A percentile compares a stretch with the other conserved stretches of the same genome.
phyloP scores from a whole-genome alignment of 306 rosid species.

The Rosa persica region DNA sequence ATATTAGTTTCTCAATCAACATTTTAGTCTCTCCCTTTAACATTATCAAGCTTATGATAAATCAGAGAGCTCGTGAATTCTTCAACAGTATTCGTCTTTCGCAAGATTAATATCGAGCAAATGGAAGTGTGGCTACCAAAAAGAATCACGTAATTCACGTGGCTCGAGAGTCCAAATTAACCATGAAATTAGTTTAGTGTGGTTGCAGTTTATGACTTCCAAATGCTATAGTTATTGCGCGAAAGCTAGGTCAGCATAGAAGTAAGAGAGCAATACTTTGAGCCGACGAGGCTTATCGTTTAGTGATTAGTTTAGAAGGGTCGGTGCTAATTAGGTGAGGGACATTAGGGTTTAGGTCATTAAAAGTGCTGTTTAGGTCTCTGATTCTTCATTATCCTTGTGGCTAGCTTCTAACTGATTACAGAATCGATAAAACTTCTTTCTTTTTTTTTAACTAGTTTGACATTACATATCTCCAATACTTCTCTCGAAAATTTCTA shows the following conservation, averaged over 20 bases:
- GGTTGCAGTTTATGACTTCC: background rate
- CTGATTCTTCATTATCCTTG: background rate
- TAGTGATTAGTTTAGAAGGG: background rate
- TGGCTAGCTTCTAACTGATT: background rate
- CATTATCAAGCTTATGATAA: background rate
- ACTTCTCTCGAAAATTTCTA: background rate
- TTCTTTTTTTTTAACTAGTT: no score
- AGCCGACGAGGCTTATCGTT: background rate
- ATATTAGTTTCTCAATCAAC: background rate
- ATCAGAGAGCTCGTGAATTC: background rate
- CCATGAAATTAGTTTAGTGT: background rate
- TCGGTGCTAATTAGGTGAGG: background rate
- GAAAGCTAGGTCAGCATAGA: background rate
- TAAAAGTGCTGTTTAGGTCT: background rate
- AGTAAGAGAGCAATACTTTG: background rate
- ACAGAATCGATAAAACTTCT: background rate
- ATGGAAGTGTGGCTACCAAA: background rate
- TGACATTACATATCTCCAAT: background rate
- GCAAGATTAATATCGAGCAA: no score
- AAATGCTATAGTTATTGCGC: background rate
- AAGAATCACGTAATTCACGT: background rate
- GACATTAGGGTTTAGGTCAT: background rate
- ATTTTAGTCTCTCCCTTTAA: no score
- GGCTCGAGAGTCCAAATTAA: conserved; percentile 4
- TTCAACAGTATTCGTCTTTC: background rate